Evolutionary conservation across 352 stramenopile genomes (phyloP), one percentile per base, ranked within the genome.

Genomic region (Phytopythium oedochilum): DNA sequence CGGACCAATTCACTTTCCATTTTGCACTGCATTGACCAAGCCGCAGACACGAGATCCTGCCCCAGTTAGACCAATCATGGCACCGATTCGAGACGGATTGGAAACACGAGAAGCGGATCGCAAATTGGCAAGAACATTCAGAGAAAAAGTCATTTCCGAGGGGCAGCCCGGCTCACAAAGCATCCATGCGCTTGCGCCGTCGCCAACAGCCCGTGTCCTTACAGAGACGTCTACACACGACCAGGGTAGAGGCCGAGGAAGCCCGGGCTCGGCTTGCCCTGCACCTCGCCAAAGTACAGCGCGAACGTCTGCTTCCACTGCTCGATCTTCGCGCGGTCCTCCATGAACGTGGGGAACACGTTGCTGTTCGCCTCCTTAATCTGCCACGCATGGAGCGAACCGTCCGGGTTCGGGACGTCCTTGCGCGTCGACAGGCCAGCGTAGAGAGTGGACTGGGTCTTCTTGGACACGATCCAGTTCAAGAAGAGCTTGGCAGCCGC

Each of bases 201-300:
- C n/a, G n/a, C n/a, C n/a, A n/a, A n/a, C n/a, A n/a, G n/a, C n/a
- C n/a, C n/a, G n/a, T n/a, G n/a, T n/a, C n/a, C n/a, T n/a, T n/a
- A n/a, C n/a, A n/a, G n/a, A n/a, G n/a, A n/a, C n/a, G n/a, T n/a
- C n/a, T n/a, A n/a, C n/a, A n/a, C n/a, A n/a, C n/a, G n/a, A 20
- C 71, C 68, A 22, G 68, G 70, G 50, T 76, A 52, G n/a, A 86
- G 44, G 26, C 69, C 73, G 28, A 77, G 60, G 44, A 53, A 53
- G 5, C 73, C 71, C 2, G 64, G 66, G 10, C 60, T 77, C 35
- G 71, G 64, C 57, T 71, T 53, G 60, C 68, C 71, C 40, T 68
- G 60, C 38, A 82, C 73, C 40, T 87, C 73, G 28, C 71, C 71
- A 48, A 87, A 73, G 76, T 82, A 85, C 32, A 87, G 42, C 34